Evolutionary conservation across 2,329 filamentous ascomycete species (phyloP).

Genomic region (Dothiorella sarmentorum): DNA sequence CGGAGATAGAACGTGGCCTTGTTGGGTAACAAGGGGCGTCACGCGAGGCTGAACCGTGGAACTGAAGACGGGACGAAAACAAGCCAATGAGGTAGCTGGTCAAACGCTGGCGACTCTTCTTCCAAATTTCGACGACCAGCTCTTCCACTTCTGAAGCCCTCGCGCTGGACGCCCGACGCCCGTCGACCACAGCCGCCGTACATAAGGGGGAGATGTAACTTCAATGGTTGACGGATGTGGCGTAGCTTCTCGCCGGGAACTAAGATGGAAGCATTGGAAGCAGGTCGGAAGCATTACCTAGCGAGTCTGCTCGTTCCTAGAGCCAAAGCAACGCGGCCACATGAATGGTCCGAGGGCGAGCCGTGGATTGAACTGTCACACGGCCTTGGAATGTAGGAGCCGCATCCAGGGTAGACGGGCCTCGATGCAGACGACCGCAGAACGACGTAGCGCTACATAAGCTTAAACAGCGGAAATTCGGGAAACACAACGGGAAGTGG

Average conservation of each 20-base stretch:
- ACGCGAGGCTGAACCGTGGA: slow-evolving; percentile 11
- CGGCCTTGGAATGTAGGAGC: slow-evolving; percentile 1
- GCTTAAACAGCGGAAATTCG: background rate
- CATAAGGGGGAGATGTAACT: background rate
- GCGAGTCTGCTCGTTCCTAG: no score
- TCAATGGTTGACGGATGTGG: no score
- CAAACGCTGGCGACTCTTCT: background rate
- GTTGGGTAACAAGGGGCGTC: background rate
- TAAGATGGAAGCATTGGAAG: background rate
- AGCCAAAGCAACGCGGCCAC: background rate
- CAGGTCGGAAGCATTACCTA: background rate
- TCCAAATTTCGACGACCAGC: background rate
- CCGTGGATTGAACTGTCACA: background rate
- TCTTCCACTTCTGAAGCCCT: background rate
- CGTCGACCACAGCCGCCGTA: background rate
- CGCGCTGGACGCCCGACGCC: background rate
- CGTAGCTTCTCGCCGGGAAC: no score
- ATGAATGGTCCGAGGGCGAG: background rate
- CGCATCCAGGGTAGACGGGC: background rate
- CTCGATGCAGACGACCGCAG: background rate
- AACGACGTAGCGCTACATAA: background rate
- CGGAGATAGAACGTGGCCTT: slow-evolving; percentile 3
- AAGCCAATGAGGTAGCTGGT: background rate
- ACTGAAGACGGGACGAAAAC: slow-evolving; percentile 3
- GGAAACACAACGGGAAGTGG: background rate